These are phyloP conservation scores for Heliocybe sulcata DNA, from an alignment of 1,284 basidiomycete genomes.

Conservation along the genomic window DNA sequence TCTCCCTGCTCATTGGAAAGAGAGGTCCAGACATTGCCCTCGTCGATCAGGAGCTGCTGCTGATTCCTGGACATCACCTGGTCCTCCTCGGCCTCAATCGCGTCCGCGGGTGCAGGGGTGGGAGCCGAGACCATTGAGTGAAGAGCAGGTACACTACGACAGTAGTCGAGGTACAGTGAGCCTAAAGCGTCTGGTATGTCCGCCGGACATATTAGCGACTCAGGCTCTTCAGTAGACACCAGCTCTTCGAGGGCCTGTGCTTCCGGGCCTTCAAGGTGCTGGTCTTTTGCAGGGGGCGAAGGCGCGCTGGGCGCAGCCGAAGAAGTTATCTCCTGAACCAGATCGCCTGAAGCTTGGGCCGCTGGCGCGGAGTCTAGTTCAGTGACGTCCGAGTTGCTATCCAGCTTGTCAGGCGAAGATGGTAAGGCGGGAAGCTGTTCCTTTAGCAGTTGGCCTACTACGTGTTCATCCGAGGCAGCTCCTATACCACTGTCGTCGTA, in stretches of 20 bases:
- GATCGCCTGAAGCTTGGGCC: too few species aligned
- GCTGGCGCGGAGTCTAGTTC: too few species aligned
- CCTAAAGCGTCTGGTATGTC: constrained; percentile 13
- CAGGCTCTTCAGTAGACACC: background rate
- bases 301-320: background rate
- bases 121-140: constrained; percentile 6
- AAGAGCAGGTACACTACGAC: constrained; percentile 10
- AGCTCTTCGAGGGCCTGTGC: background rate
- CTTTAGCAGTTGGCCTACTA: too few species aligned
- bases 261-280: constrained; percentile 6
- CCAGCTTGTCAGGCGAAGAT: too few species aligned
- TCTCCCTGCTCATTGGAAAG: constrained; percentile 1
- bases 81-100: constrained; percentile 30
- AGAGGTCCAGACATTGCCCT: constrained; percentile 57
- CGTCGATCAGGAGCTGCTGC: constrained; percentile 49
- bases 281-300: background rate
- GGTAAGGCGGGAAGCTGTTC: too few species aligned
- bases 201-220: constrained; percentile 14
- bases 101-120: constrained; percentile 12
- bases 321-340: too few species aligned
- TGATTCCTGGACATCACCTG: constrained; percentile 61
- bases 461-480: too few species aligned
- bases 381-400: too few species aligned
- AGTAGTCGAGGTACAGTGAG: constrained; percentile 12
- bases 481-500: too few species aligned